phyloP scores from a whole-genome alignment of 257 asterid species.

The Solanum ahanhuiri region DNA sequence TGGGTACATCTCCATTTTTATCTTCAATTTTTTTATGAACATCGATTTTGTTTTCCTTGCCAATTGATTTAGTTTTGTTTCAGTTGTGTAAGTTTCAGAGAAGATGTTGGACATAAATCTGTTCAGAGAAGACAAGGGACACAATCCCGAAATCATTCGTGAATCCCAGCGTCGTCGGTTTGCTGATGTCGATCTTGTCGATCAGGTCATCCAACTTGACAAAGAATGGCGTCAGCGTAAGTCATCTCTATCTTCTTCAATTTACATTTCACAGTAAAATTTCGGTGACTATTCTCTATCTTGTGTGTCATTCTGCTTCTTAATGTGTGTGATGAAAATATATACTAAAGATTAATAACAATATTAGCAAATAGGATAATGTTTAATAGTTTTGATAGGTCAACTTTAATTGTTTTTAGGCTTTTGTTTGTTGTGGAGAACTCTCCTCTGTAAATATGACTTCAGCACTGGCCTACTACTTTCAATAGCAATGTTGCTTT shows the following conservation, averaged over 20 bases:
- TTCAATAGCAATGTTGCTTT: neutral
- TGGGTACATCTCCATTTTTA: neutral
- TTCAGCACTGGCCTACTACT: neutral
- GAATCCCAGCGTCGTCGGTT: constrained; percentile 89
- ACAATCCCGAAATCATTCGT: constrained; percentile 66
- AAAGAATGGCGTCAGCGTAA: constrained; percentile 71
- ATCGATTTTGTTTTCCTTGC: neutral
- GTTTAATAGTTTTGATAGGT: neutral
- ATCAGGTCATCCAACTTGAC: constrained; percentile 78
- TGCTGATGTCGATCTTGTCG: constrained; percentile 48
- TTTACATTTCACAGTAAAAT: neutral
- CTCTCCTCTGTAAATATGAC: neutral
- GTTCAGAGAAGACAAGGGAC: constrained; percentile 79
- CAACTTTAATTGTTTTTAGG: neutral
- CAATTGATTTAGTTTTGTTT: neutral
- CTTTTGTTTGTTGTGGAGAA: neutral
- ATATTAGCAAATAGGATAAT: neutral
- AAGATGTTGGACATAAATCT: constrained; percentile 87
- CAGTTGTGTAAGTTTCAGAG: neutral
- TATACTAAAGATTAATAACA: neutral
- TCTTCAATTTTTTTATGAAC: neutral
- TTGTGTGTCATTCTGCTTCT: neutral
- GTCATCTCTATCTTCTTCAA: neutral
- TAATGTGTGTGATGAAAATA: neutral
- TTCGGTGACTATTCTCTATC: neutral